Base-by-base conservation (phyloP, 192 early-diverging fungal species). In the Entrophospora sp. region DNA sequence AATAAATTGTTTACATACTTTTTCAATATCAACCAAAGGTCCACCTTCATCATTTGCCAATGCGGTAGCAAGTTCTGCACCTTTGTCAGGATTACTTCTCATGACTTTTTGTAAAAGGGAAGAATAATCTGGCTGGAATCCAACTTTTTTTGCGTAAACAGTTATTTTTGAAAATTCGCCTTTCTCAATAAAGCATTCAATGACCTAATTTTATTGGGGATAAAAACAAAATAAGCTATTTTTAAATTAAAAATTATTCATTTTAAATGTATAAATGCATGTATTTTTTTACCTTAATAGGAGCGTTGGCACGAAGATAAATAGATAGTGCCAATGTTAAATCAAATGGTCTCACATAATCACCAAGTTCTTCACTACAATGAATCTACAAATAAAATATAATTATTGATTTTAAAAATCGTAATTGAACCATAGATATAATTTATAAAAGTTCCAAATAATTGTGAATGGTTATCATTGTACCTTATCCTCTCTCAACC, bases 351-450 rank as follows among this genome's bases (percentile, higher is more conserved):
- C 91, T 93, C 43, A 97, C 93, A 72, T 95, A 87, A 70, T 99
- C 96, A 64, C 96, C 96, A 28, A 99, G 81, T 70, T 99, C 96
- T 73, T 99, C 96, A 74, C 91, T 95, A 80, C 95, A 96, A 64
- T n/a, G n/a, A n/a, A n/a, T n/a, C n/a, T 95, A 90, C 9, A 99
- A 81, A 72, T 77, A 71, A 25, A 18, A 34, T 18, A 28, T 32
- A 38, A 10, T 59, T 45, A n/a, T n/a, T n/a, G n/a, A n/a, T n/a
- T n/a, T n/a, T n/a, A n/a, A n/a, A n/a, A n/a, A n/a, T n/a, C n/a
- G n/a, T n/a, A n/a, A n/a, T n/a, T n/a, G n/a, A n/a, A n/a, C n/a
- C n/a, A n/a, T n/a, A n/a, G n/a, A n/a, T 58, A 16, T 61, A 18
- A 40, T 13, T 20, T 45, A 32, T 60, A 14, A 61, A 36, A 27